A percentile compares a stretch with the other conserved stretches of the same genome.
Evolutionary conservation across 352 stramenopile genomes (phyloP).

Genomic region (Phytophthora melonis): DNA sequence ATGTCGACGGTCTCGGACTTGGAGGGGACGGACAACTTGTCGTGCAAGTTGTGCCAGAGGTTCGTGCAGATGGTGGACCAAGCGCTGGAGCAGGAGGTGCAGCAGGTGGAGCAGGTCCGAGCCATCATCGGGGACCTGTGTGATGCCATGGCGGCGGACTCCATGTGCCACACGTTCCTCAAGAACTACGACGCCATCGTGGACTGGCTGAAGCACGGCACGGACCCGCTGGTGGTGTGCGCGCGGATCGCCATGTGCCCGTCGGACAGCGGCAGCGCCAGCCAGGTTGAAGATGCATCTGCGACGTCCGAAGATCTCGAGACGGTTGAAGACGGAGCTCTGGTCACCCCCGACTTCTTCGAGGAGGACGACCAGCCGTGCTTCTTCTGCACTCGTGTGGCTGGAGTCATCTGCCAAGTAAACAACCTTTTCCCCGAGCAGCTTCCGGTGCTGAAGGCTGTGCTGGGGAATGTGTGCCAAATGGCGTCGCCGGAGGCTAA

Average conservation of each 20-base stretch:
- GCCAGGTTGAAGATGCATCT: conserved; percentile 5
- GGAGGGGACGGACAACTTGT: conserved; percentile 47
- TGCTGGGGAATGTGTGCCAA: conserved; percentile 56
- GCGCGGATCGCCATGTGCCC: conserved; percentile 68
- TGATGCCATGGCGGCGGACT: conserved; percentile 71
- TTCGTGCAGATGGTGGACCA: conserved; percentile 81
- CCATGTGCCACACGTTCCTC: conserved; percentile 83
- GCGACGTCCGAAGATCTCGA: conserved; percentile 15
- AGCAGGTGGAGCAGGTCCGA: conserved; percentile 71
- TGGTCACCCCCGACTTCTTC: conserved; percentile 8
- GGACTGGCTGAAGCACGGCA: conserved; percentile 78
- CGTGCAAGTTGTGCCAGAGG: conserved; percentile 79
- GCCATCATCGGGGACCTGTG: conserved; percentile 83
- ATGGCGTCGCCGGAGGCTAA: conserved; percentile 48
- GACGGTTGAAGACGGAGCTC: conserved; percentile 13
- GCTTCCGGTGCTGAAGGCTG: conserved; percentile 51
- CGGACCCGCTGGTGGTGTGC: conserved; percentile 70
- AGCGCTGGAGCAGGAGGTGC: conserved; percentile 63
- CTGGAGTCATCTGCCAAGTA: conserved; percentile 53
- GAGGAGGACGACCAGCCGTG: conserved; percentile 39
- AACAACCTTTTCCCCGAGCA: conserved; percentile 46
- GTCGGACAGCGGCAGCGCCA: conserved; percentile 24
- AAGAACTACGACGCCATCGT: conserved; percentile 84
- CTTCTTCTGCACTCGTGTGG: conserved; percentile 59
- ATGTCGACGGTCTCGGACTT: conserved; percentile 33